Evolutionary conservation across 331 rosid genomes (phyloP), one percentile per base, ranked within the genome.

Genomic region (Phaseolus coccineus): DNA sequence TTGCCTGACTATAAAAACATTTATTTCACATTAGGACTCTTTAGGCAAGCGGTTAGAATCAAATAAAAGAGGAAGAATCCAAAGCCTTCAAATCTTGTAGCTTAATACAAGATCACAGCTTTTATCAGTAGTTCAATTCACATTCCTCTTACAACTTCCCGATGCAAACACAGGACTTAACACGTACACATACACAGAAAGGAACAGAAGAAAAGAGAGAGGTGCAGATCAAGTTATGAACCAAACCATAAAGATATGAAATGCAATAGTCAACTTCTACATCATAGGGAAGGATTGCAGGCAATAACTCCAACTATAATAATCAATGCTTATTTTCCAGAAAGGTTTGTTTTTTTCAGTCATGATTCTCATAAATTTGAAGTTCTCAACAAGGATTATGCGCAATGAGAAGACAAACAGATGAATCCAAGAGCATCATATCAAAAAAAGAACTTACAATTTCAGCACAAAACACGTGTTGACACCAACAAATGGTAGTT

Each of bases 21-120:
- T 52, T 10, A 52, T 52, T 6, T n/a, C 2, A 42, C 10, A 52
- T 5, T 51, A 19, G 16, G 6, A 52, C 27, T 1, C 25, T 52
- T 52, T 40, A 40, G 10, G 25, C 10, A 35, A 16, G 25, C 25
- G n/a, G 25, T 52, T 52, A 19, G 27, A 52, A n/a, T 19, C 7
- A 52, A 51, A 52, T 6, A 52, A 7, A 52, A 7, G 4, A 55
- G 61, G 0, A 55, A 7, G 61, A 22, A 22, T 24, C 61, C 31
- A 55, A 46, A 40, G 30, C 83, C 78, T 77, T 79, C 82, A 58
- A 71, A 79, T 79, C 77, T 69, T 66, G 59, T 71, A 79, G 65
- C 72, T 71, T 61, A 5, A 47, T 48, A 35, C 15, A 47, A 16
- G 9, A 33, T 79, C 78, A 79, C 55, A 2, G 44, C 73, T 61